Percentiles rank a stretch among this genome's conserved stretches.
These are phyloP conservation scores for Geotrichum restrictum DNA, from an alignment of 1,139 yeast genomes.

Conservation along the genomic window DNA sequence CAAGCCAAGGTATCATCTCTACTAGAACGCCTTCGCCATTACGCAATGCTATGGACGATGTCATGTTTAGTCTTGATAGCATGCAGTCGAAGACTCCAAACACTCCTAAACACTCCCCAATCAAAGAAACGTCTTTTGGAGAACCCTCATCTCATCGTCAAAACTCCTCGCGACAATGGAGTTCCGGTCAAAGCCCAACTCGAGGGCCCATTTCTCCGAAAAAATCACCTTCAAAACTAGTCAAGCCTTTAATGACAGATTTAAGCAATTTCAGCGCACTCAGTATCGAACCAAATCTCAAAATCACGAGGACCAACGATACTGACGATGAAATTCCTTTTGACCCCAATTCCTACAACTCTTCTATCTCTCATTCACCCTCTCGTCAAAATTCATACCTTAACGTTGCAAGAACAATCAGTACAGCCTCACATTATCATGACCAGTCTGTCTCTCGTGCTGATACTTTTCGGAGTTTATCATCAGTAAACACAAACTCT, in stretches of 20 bases:
- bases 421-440: slow-evolving; percentile 22
- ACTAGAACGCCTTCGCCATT: slow-evolving; percentile 55
- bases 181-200: background rate
- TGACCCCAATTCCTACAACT: slow-evolving; percentile 32
- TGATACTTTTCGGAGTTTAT: slow-evolving; percentile 30
- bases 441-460: slow-evolving; percentile 29
- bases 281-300: background rate
- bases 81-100: slow-evolving; percentile 21
- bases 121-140: slow-evolving; percentile 1
- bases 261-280: background rate
- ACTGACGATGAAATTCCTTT: slow-evolving; percentile 29
- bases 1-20: background rate
- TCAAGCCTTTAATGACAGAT: background rate
- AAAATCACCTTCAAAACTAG: background rate
- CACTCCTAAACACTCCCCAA: slow-evolving; percentile 13
- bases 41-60: slow-evolving; percentile 38
- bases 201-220: background rate
- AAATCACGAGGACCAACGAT: background rate
- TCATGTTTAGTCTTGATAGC: slow-evolving; percentile 34
- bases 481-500: slow-evolving; percentile 29
- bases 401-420: slow-evolving; percentile 5
- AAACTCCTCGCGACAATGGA: slow-evolving; percentile 5
- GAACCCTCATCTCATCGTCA: slow-evolving; percentile 3
- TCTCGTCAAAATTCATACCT: slow-evolving; percentile 7
- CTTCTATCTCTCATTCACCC: slow-evolving; percentile 12